Base-by-base conservation (phyloP, 73 alveolate genomes). In the Stentor roeselii region DNA sequence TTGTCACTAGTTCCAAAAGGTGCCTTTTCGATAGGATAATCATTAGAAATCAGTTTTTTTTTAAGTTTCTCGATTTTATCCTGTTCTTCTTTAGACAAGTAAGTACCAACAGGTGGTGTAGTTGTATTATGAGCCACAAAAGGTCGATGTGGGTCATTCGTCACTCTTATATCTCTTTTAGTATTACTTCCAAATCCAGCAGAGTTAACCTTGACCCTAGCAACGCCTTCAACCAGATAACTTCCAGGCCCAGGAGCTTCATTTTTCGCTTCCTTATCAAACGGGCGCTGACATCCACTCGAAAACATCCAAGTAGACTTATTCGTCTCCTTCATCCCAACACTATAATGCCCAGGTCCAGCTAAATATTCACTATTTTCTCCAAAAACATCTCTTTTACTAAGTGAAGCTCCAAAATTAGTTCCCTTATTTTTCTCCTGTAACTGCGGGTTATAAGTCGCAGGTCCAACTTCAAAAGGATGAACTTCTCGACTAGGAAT, bases 121-220 rank as follows among this genome's bases (percentile, higher is more conserved):
- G 21, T 27, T 27, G n/a, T 36, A 40, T 67, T 67, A 27, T 40
- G 42, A 27, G 34, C 41, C 0, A 67, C 80, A 34, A 30, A 67
- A 21, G 80, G 80, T 21, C 80, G 50, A 67, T 67, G 80, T 30
- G 80, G 80, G 80, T 67, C 80, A 21, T 32, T 67, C 34, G 80
- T 67, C 37, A 67, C 11, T 67, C 42, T 36, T 21, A 67, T 2
- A 67, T 67, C 41, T 30, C 80, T 0, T 67, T 34, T 67, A 27
- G 80, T 32, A 32, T 21, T 67, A 0, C n/a, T 67, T 67, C 80
- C 80, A 2, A 67, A 67, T 21, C 80, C 80, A 27, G 11, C 80
- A 27, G 37, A n/a, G 11, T n/a, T n/a, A 1, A 30, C 80, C 34
- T 67, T 67, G 14, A 21, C 34, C 34, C 21, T 30, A 21, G n/a